phyloP scores from a whole-genome alignment of 2,329 filamentous ascomycete species.

The Ophiosphaerella narmari region DNA sequence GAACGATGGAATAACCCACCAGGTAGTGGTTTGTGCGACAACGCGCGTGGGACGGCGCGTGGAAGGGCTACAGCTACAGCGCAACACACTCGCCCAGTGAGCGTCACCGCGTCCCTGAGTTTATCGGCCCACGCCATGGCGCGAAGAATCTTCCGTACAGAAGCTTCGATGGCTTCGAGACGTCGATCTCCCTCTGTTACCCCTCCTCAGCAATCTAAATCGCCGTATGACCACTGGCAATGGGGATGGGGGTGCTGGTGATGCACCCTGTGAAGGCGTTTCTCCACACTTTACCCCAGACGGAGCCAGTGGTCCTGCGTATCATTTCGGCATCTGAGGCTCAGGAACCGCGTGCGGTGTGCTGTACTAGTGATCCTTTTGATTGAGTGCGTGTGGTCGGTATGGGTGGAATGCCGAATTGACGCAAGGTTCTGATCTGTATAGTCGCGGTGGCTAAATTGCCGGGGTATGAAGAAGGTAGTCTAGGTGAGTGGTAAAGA shows the following conservation, averaged over 20 bases:
- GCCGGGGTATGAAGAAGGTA: not conserved
- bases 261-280: not conserved
- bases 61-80: not conserved
- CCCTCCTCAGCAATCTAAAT: constrained; percentile 7
- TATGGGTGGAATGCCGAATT: not conserved
- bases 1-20: too few species aligned
- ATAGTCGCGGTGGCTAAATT: constrained; percentile 11
- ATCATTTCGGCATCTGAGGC: constrained; percentile 23
- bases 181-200: constrained; percentile 5
- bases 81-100: constrained; percentile 10
- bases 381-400: constrained; percentile 2
- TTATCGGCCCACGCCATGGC: constrained; percentile 1
- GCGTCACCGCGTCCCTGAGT: constrained; percentile 10
- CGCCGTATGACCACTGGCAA: constrained; percentile 17
- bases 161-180: constrained; percentile 15
- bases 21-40: too few species aligned
- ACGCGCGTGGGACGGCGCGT: not conserved
- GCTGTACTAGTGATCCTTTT: constrained; percentile 6
- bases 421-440: constrained; percentile 1
- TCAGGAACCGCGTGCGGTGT: constrained; percentile 23
- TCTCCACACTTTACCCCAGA: constrained; percentile 30
- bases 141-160: constrained; percentile 16
- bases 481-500: not conserved
- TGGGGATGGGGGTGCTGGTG: not conserved
- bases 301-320: constrained; percentile 7